A percentile compares a stretch with the other conserved stretches of the same genome.
These are phyloP conservation scores for Cutaneotrichosporon dermatis DNA, from an alignment of 1,284 basidiomycete genomes.

Conservation along the genomic window DNA sequence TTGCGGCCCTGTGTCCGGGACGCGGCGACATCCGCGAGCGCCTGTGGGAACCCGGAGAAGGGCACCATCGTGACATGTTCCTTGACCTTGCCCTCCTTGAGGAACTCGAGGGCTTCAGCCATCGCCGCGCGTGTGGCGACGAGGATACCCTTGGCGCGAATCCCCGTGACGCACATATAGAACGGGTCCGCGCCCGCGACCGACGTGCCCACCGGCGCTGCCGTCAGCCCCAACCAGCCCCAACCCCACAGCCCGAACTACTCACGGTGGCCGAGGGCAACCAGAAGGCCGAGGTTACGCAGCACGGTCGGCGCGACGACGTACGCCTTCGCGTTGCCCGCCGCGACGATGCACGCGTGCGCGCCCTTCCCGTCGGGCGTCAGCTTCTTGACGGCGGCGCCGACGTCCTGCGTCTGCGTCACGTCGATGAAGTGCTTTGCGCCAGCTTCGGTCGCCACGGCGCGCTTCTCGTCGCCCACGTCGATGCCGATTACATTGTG, in stretches of 20 bases:
- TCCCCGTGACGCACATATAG: slow-evolving; percentile 44
- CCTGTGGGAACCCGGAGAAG: slow-evolving; percentile 16
- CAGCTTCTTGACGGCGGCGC: slow-evolving; percentile 12
- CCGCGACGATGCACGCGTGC: slow-evolving; percentile 18
- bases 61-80: slow-evolving; percentile 17
- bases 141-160: slow-evolving; percentile 44
- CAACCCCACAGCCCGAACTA: too few relatives aligned
- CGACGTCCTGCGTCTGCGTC: slow-evolving; percentile 6
- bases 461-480: slow-evolving; percentile 15
- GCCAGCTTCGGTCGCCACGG: slow-evolving; percentile 7
- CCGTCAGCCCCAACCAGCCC: too few relatives aligned
- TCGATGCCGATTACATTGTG: slow-evolving; percentile 19
- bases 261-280: slow-evolving; percentile 16
- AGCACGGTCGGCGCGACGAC: slow-evolving; percentile 10
- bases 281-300: slow-evolving; percentile 10
- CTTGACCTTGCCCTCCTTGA: slow-evolving; percentile 18
- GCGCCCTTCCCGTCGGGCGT: slow-evolving; percentile 13
- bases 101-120: slow-evolving; percentile 15
- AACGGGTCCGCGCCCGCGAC: slow-evolving; percentile 35
- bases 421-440: slow-evolving; percentile 15
- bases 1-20: slow-evolving; percentile 14
- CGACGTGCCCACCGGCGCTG: slow-evolving; percentile 24
- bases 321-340: slow-evolving; percentile 21
- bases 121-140: slow-evolving; percentile 28
- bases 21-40: slow-evolving; percentile 13